phyloP scores from a whole-genome alignment of 2,329 filamentous ascomycete genomes.

The Dryadomyces quercivorus region DNA sequence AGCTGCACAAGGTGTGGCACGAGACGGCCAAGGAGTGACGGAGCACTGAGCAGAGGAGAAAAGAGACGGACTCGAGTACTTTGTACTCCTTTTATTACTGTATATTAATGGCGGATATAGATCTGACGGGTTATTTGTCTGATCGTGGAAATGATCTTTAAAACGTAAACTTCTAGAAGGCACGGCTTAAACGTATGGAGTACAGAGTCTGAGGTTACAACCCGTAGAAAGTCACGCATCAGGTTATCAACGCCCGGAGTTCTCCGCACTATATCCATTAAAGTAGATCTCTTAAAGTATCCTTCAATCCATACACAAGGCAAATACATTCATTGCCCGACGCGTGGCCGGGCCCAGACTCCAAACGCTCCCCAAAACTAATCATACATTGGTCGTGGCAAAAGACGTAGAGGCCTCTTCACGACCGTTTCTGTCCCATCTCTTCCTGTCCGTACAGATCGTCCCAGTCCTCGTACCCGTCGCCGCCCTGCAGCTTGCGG shows the following conservation, averaged over 20 bases:
- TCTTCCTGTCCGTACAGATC: conserved; percentile 53
- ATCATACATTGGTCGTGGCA: background rate
- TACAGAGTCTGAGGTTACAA: too few relatives aligned
- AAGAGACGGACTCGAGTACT: background rate
- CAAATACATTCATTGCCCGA: background rate
- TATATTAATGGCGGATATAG: background rate
- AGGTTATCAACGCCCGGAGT: too few relatives aligned
- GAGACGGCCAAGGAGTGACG: conserved; percentile 14
- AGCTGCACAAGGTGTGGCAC: conserved; percentile 33
- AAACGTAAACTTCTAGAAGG: too few relatives aligned
- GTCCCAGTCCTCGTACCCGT: conserved; percentile 32
- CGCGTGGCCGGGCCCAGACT: too few relatives aligned
- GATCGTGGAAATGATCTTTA: too few relatives aligned
- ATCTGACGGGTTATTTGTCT: too few relatives aligned
- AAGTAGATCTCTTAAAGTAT: too few relatives aligned
- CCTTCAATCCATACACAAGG: background rate
- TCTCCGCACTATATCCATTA: too few relatives aligned
- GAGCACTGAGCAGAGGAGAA: background rate
- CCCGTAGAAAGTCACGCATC: too few relatives aligned
- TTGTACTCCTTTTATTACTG: too few relatives aligned
- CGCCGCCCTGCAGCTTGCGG: conserved; percentile 37
- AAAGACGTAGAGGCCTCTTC: conserved; percentile 20
- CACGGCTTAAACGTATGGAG: too few relatives aligned
- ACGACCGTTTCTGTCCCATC: conserved; percentile 58
- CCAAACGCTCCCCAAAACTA: conserved; percentile 9